Evolutionary conservation across 2,329 filamentous ascomycete species (phyloP), one percentile per base, ranked within the genome.

Genomic region (Botrytis sinoallii): DNA sequence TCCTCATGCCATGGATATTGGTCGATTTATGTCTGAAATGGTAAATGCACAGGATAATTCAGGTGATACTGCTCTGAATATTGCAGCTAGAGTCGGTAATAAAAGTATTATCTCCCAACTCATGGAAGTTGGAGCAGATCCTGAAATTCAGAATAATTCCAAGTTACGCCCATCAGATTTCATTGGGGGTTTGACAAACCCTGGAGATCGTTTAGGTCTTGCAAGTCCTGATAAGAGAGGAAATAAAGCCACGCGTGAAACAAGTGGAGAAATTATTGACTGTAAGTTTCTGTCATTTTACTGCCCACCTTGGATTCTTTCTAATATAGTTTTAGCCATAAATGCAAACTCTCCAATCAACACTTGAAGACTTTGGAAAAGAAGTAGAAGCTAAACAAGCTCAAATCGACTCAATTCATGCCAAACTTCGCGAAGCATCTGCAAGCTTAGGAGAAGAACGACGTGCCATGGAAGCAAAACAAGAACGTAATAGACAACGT

Each of bases 81-180:
- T 98, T 75, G 96, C 95, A 2, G 95, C 96, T 2, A 88, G 96
- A 75, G 97, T 98, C 77, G 94, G 94, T 35, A 98, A 97, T 81
- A 88, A 92, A 72, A 97, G 94, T 79, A 97, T 99, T 78, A 97
- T 98, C 74, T 95, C 94, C n/a, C 96, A 99, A 81, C 86, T 99
- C 46, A 86, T 98, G 18, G 96, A 99, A 83, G 95, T 99, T 61
- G 94, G 95, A 73, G 96, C 96, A 1, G 94, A 98, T 82, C 92
- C 94, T n/a, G 90, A 92, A 71, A 95, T 98, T 79, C 89, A 94
- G 9, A 99, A 99, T 79, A 90, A 94, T 67, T 95, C 95, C 63
- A 95, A 95, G 32, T 86, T 98, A 20, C 88, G 93, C 57, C 95
- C 96, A 1, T 87, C 94, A n/a, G 96, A 98, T 81, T 99, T 99